A percentile compares a stretch with the other conserved stretches of the same genome.
Conservation (phyloP, 352 stramenopile species). For the Phytophthora pseudosyringae region DNA sequence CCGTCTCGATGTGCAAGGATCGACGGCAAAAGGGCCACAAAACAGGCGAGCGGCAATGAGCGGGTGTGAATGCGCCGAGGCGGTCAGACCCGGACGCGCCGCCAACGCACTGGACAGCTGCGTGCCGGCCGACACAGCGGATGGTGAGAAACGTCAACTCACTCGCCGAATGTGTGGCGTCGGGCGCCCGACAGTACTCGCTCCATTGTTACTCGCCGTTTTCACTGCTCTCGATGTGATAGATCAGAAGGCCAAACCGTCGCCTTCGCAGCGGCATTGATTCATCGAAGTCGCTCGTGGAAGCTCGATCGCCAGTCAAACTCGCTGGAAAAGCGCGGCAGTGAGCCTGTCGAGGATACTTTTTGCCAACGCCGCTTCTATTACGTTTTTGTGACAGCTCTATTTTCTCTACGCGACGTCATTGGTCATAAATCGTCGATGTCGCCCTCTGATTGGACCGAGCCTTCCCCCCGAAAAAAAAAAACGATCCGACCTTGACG, state of each 20-base stretch:
- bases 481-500: slow-evolving; percentile 19
- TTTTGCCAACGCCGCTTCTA: slow-evolving; percentile 16
- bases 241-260: not conserved
- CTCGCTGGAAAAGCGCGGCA: slow-evolving; percentile 11
- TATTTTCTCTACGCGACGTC: slow-evolving; percentile 10
- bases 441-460: slow-evolving; percentile 4
- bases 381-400: slow-evolving; percentile 15
- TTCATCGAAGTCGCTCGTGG: not conserved
- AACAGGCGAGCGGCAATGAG: slow-evolving; percentile 7
- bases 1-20: slow-evolving; percentile 14
- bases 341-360: slow-evolving; percentile 13
- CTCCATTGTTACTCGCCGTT: not conserved
- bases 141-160: slow-evolving; percentile 13
- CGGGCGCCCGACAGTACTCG: not conserved
- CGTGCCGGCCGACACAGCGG: not conserved
- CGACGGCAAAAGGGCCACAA: slow-evolving; percentile 15
- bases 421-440: slow-evolving; percentile 1
- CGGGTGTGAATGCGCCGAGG: not conserved
- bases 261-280: not conserved
- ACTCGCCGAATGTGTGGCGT: slow-evolving; percentile 9
- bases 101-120: slow-evolving; percentile 10
- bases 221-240: slow-evolving; percentile 4
- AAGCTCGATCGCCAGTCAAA: slow-evolving; percentile 11
- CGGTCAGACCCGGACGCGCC: slow-evolving; percentile 18
- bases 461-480: slow-evolving; percentile 15